A percentile compares a stretch with the other conserved stretches of the same genome.
Evolutionary conservation across 805 yeast species (phyloP).

Genomic region (Wickerhamomyces sydowiorum): DNA sequence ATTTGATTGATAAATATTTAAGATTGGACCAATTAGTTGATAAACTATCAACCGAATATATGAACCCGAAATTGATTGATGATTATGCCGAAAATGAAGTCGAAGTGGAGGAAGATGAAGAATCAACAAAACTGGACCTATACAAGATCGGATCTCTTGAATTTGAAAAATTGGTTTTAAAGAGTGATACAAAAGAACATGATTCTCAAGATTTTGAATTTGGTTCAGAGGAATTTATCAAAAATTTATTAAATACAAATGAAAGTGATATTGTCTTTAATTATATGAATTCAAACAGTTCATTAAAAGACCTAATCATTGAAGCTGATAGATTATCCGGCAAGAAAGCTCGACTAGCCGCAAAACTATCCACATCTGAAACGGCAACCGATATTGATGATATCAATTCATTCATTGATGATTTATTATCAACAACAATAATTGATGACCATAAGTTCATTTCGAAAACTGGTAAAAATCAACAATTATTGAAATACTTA

Average conservation of each 20-base stretch:
- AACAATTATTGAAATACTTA: slow-evolving; percentile 8
- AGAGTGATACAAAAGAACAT: slow-evolving; percentile 25
- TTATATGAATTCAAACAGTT: slow-evolving; percentile 16
- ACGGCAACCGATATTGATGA: slow-evolving; percentile 9
- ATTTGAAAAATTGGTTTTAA: slow-evolving; percentile 25
- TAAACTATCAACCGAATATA: slow-evolving; percentile 28
- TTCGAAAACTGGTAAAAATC: slow-evolving; percentile 3
- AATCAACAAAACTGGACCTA: slow-evolving; percentile 9
- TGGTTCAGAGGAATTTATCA: slow-evolving; percentile 56
- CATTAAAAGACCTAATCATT: slow-evolving; percentile 16
- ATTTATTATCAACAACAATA: slow-evolving; percentile 7
- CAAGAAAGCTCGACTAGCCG: slow-evolving; percentile 17
- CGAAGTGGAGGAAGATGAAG: slow-evolving; percentile 1
- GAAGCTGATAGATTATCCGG: slow-evolving; percentile 17
- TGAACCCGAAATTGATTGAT: slow-evolving; percentile 11
- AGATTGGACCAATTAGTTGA: slow-evolving; percentile 54
- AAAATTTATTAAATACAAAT: slow-evolving; percentile 29
- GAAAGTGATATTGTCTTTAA: slow-evolving; percentile 17
- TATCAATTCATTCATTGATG: slow-evolving; percentile 1
- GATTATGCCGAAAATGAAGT: slow-evolving; percentile 12
- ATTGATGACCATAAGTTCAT: slow-evolving; percentile 12
- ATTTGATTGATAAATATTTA: slow-evolving; percentile 58
- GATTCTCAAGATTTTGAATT: slow-evolving; percentile 35
- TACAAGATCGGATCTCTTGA: slow-evolving; percentile 26
- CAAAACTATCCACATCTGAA: slow-evolving; percentile 18